Percentiles rank a stretch among this genome's conserved stretches.
These are phyloP conservation scores for Neckera pumila DNA, from an alignment of 225 moss, liverwort and hornwort genomes.

Conservation along the genomic window DNA sequence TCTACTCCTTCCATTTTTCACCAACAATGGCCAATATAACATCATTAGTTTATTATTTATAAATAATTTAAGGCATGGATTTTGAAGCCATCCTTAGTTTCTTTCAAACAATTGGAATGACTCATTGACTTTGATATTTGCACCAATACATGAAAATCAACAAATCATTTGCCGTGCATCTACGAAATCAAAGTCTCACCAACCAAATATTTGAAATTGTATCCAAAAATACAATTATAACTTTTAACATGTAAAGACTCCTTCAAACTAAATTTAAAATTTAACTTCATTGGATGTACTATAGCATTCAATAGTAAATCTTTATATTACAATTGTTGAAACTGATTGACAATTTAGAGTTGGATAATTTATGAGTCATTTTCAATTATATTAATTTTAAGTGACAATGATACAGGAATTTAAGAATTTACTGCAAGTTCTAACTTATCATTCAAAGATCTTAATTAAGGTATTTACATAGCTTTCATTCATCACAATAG, in stretches of 20 bases:
- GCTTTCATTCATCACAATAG: background rate
- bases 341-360: background rate
- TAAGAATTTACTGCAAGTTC: no score
- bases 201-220: no score
- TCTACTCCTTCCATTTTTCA: background rate
- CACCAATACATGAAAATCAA: background rate
- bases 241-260: background rate
- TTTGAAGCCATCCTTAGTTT: background rate
- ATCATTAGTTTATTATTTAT: background rate
- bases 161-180: background rate
- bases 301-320: background rate
- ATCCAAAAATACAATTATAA: background rate
- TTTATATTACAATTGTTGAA: background rate
- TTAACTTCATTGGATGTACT: background rate
- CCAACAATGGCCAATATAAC: slow-evolving; percentile 11
- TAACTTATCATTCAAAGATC: background rate
- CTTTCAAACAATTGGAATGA: background rate
- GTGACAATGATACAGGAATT: background rate
- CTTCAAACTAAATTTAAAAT: background rate
- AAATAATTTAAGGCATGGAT: background rate
- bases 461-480: background rate
- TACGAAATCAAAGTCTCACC: background rate
- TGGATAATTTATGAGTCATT: background rate
- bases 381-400: background rate
- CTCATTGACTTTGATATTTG: background rate